Conservation (phyloP, 1,139 yeast genomes). For the Debaryomycetaceae sp. region DNA sequence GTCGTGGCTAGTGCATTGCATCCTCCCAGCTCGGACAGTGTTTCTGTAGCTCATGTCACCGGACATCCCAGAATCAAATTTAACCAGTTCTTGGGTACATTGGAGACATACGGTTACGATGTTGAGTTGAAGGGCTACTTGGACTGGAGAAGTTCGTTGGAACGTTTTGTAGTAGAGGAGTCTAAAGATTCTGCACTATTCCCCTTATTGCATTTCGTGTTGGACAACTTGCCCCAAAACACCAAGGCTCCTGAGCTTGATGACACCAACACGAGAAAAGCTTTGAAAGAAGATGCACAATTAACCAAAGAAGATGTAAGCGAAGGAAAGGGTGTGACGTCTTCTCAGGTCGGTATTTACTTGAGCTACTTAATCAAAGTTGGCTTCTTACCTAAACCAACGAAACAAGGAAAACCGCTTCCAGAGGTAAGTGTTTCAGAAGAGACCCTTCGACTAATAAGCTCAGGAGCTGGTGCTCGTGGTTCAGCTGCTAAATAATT, state of each 20-base stretch:
- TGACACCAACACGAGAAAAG: slow-evolving; percentile 68
- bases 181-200: slow-evolving; percentile 80
- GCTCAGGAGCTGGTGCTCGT: slow-evolving; percentile 91
- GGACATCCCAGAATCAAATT: slow-evolving; percentile 90
- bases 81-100: slow-evolving; percentile 66
- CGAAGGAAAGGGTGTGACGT: slow-evolving; percentile 69
- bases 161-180: slow-evolving; percentile 68
- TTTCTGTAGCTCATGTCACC: slow-evolving; percentile 91
- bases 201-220: slow-evolving; percentile 90
- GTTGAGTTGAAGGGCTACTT: slow-evolving; percentile 64
- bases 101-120: slow-evolving; percentile 69
- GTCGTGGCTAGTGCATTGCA: slow-evolving; percentile 79
- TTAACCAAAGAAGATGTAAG: slow-evolving; percentile 68
- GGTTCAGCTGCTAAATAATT: slow-evolving; percentile 47
- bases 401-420: slow-evolving; percentile 39
- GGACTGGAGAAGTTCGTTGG: slow-evolving; percentile 75
- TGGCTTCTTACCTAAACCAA: slow-evolving; percentile 72
- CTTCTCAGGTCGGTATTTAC: slow-evolving; percentile 67
- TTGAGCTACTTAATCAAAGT: slow-evolving; percentile 73
- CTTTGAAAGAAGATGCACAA: slow-evolving; percentile 57
- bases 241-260: slow-evolving; percentile 95
- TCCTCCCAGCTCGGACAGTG: slow-evolving; percentile 54
- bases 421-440: slow-evolving; percentile 58
- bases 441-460: slow-evolving; percentile 62
- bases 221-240: slow-evolving; percentile 85